Conservation (phyloP, 805 yeast species). For the Dipodascopsis uninucleata region DNA sequence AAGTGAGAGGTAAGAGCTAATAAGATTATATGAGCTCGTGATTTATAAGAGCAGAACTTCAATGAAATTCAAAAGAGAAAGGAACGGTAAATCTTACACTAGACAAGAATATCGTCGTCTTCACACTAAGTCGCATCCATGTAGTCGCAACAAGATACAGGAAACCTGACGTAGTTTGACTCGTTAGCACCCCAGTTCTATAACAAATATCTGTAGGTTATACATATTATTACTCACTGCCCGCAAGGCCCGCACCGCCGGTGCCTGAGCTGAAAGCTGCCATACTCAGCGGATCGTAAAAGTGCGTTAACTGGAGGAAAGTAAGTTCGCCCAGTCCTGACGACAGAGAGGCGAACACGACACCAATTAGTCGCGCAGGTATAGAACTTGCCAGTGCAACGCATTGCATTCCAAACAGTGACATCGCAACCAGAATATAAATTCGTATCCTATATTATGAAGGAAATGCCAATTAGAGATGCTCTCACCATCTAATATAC, state of each 20-base stretch:
- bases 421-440: slow-evolving; percentile 50
- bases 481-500: too few relatives aligned
- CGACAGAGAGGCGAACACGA: slow-evolving; percentile 72
- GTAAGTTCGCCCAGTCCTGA: slow-evolving; percentile 91
- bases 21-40: neutral
- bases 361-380: slow-evolving; percentile 54
- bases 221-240: slow-evolving; percentile 45
- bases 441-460: slow-evolving; percentile 43
- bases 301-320: slow-evolving; percentile 82
- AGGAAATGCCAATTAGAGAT: neutral
- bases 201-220: neutral
- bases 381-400: slow-evolving; percentile 48
- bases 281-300: slow-evolving; percentile 47
- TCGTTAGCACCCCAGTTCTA: neutral
- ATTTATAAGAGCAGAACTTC: too few relatives aligned
- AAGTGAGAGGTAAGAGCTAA: slow-evolving; percentile 34
- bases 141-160: slow-evolving; percentile 69
- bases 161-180: slow-evolving; percentile 37
- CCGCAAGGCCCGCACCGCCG: slow-evolving; percentile 90
- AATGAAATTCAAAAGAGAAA: neutral
- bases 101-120: slow-evolving; percentile 54
- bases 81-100: slow-evolving; percentile 31
- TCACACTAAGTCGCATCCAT: slow-evolving; percentile 54
- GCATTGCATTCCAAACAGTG: slow-evolving; percentile 69
- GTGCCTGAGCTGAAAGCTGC: slow-evolving; percentile 93